Base-by-base conservation (phyloP, 495 filamentous ascomycete genomes). In the Gamarada debralockiae region DNA sequence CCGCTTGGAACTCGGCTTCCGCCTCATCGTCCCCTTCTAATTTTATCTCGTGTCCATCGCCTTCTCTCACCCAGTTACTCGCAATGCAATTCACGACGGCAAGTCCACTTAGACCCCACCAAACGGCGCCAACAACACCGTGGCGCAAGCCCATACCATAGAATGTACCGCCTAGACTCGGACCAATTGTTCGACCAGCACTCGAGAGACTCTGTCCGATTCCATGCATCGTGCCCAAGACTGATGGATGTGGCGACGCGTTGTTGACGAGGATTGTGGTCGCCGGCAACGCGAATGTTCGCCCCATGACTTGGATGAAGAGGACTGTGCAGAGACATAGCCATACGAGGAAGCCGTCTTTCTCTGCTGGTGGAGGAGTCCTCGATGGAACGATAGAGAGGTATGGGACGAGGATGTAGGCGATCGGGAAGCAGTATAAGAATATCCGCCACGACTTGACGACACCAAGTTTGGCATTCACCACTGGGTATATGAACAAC, bases 261-360 rank as follows among this genome's bases (percentile, higher is more conserved):
- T 95, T 93, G 58, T 92, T 93, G 21, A 92, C 73, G 8, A 95
- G 70, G 50, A 95, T 92, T 2, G 84, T 83, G 20, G 84, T 82
- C 7, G 80, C 82, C 0, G 89, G 89, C 0, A 95, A 74, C 3
- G 86, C 86, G 67, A 95, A 92, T 0, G 89, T 93, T 13, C 89
- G 79, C 0, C 84, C 89, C 1, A 81, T 70, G 45, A 92, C 89
- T 56, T 92, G 87, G 23, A 91, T 68, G 61, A 82, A 77, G 0
- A 92, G 72, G 9, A 91, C 81, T 18, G 73, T 65, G 13, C 81
- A 76, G 43, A 95, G 86, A 24, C 78, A 77, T 5, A 77, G 45
- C 89, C 89, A 95, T 47, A 85, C 70, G 54, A 76, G 66, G 14
- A 74, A 39, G 1, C 89, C 89, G 47, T 80, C 78, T 45, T 86